phyloP scores from a whole-genome alignment of 306 rosid genomes.

The Corylus americana region DNA sequence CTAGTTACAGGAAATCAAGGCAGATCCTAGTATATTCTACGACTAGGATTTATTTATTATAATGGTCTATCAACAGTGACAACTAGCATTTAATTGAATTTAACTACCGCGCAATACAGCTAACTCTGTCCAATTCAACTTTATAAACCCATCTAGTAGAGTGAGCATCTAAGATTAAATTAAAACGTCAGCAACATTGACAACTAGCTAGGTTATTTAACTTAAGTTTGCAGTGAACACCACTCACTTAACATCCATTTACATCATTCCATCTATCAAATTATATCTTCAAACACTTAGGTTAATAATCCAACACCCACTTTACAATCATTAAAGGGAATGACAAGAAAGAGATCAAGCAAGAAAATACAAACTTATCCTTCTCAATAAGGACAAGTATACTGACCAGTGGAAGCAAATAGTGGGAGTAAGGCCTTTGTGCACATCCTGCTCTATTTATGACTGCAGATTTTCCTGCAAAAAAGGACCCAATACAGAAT shows the following conservation, averaged over 20 bases:
- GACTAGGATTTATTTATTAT: background rate
- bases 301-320: background rate
- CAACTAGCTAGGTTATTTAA: background rate
- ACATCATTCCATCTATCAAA: background rate
- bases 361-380: background rate
- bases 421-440: constrained; percentile 7
- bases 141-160: background rate
- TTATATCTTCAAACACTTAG: background rate
- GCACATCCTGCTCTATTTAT: constrained; percentile 5
- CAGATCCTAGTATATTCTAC: background rate
- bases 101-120: background rate
- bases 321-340: background rate
- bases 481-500: background rate
- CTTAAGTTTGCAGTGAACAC: background rate
- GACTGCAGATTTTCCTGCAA: constrained; percentile 21
- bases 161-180: background rate
- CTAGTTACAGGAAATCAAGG: background rate
- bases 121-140: background rate
- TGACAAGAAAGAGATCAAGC: background rate
- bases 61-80: background rate
- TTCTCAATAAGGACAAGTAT: background rate
- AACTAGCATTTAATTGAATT: background rate
- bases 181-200: background rate
- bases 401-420: constrained; percentile 32
- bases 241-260: background rate